phyloP scores from a whole-genome alignment of 192 early-diverging fungal genomes.

The Umbelopsis sp. region DNA sequence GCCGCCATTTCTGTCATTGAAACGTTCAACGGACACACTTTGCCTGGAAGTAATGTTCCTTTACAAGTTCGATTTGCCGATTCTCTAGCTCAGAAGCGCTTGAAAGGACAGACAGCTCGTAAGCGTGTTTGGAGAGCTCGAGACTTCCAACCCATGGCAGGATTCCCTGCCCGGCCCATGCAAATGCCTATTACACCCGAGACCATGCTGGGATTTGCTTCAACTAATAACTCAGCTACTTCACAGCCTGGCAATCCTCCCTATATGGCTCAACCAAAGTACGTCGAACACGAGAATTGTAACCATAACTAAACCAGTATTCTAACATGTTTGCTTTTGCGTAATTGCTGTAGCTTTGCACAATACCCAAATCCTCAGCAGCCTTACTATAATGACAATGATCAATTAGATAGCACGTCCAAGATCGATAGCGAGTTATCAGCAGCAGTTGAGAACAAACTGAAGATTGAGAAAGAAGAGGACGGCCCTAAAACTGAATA shows the following conservation, averaged over 20 bases:
- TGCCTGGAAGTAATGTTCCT: slow-evolving; percentile 64
- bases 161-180: slow-evolving; percentile 22
- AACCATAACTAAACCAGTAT: background rate
- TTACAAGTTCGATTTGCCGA: slow-evolving; percentile 82
- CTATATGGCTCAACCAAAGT: slow-evolving; percentile 18
- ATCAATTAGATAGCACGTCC: slow-evolving; percentile 3
- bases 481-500: slow-evolving; percentile 18
- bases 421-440: background rate
- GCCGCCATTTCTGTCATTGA: slow-evolving; percentile 70
- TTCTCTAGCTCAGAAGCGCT: slow-evolving; percentile 74
- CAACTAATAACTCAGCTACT: slow-evolving; percentile 15
- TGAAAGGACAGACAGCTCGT: slow-evolving; percentile 66
- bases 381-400: slow-evolving; percentile 20
- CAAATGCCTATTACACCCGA: slow-evolving; percentile 52
- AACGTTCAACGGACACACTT: slow-evolving; percentile 59
- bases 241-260: background rate
- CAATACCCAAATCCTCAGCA: slow-evolving; percentile 20
- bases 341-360: background rate
- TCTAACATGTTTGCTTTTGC: background rate
- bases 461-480: slow-evolving; percentile 16
- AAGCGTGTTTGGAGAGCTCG: slow-evolving; percentile 44
- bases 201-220: slow-evolving; percentile 48
- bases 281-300: background rate
- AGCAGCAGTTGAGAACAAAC: slow-evolving; percentile 14
- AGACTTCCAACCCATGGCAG: slow-evolving; percentile 44